A percentile compares a stretch with the other conserved stretches of the same genome.
These are phyloP conservation scores for Podila minutissima DNA, from an alignment of 192 early-diverging fungal genomes.

Conservation along the genomic window DNA sequence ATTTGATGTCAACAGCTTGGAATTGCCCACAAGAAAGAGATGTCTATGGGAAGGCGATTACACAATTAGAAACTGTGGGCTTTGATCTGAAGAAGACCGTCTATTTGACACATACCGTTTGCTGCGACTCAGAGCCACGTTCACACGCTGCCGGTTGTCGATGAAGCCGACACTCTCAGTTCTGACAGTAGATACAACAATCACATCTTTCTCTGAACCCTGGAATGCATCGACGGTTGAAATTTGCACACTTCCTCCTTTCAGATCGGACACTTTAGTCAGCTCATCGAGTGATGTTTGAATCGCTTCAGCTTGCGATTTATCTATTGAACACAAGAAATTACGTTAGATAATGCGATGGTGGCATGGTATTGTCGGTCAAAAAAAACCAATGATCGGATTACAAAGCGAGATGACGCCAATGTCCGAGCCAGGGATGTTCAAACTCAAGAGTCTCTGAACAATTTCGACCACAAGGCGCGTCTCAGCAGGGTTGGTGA, in stretches of 20 bases:
- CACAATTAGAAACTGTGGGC: not conserved
- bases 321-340: constrained; percentile 52
- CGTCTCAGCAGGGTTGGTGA: constrained; percentile 65
- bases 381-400: constrained; percentile 5
- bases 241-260: constrained; percentile 49
- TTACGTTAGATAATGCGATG: too few species aligned
- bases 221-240: constrained; percentile 83
- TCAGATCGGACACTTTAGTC: constrained; percentile 40
- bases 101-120: constrained; percentile 57
- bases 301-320: constrained; percentile 68
- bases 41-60: constrained; percentile 50
- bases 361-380: not conserved
- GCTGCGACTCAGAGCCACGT: constrained; percentile 79
- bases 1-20: constrained; percentile 25
- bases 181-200: constrained; percentile 74
- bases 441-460: constrained; percentile 48
- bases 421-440: constrained; percentile 59
- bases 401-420: constrained; percentile 80
- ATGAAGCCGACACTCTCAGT: constrained; percentile 68
- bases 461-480: constrained; percentile 55
- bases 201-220: constrained; percentile 82
- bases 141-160: constrained; percentile 72
- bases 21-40: constrained; percentile 68
- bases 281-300: constrained; percentile 20
- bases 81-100: not conserved